phyloP scores from a whole-genome alignment of 495 filamentous ascomycete species.

The Penicillium waksmanii region DNA sequence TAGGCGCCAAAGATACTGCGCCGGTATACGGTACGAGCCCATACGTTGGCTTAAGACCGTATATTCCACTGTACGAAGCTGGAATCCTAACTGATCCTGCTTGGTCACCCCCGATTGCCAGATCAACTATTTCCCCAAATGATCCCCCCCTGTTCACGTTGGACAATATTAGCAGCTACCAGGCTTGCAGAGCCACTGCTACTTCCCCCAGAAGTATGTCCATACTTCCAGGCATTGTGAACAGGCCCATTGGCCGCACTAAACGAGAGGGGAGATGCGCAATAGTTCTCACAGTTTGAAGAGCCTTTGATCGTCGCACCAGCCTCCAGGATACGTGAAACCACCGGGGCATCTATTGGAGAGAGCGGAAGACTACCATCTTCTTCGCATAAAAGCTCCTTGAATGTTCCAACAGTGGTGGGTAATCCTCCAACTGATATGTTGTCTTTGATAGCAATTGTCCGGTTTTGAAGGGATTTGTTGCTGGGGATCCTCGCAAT shows the following conservation, averaged over 20 bases:
- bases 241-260: constrained; percentile 49
- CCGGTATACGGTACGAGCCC: constrained; percentile 58
- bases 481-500: constrained; percentile 16
- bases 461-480: constrained; percentile 29
- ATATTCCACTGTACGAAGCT: constrained; percentile 48
- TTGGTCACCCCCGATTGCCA: constrained; percentile 61
- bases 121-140: constrained; percentile 45
- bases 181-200: constrained; percentile 55
- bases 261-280: constrained; percentile 35
- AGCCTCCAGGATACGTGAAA: constrained; percentile 43
- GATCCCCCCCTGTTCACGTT: constrained; percentile 31
- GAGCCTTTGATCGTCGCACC: constrained; percentile 41
- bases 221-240: constrained; percentile 46
- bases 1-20: constrained; percentile 40
- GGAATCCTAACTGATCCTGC: constrained; percentile 60
- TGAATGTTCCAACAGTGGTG: constrained; percentile 35
- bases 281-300: constrained; percentile 49
- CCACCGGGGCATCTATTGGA: constrained; percentile 40
- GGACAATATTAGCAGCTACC: constrained; percentile 46
- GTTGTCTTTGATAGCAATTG: constrained; percentile 43
- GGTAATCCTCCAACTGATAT: constrained; percentile 39
- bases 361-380: constrained; percentile 31
- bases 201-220: constrained; percentile 53
- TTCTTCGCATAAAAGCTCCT: constrained; percentile 26
- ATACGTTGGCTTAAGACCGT: constrained; percentile 50